A percentile compares a stretch with the other conserved stretches of the same genome.
phyloP scores from a whole-genome alignment of 129 eudicot genomes.

The Rutidosis leptorrhynchoides region DNA sequence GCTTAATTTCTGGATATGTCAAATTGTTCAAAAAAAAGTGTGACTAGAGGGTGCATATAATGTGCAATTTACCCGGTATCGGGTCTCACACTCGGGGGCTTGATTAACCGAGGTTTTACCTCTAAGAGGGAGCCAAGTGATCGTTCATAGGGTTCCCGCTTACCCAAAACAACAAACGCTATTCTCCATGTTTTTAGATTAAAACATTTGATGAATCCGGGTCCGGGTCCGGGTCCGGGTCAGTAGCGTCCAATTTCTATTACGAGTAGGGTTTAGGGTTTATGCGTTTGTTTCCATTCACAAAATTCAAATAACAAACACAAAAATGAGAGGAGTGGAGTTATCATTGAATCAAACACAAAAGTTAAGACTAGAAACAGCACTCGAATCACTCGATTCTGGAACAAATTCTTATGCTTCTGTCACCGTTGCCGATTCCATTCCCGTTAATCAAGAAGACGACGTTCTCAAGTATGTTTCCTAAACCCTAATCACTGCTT shows the following conservation, averaged over 20 bases:
- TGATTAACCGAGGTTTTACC: too few relatives aligned
- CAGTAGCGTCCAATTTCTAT: background rate
- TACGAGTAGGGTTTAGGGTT: slow-evolving; percentile 14
- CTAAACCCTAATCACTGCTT: background rate
- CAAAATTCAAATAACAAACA: background rate
- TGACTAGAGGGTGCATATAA: too few relatives aligned
- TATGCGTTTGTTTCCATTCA: too few relatives aligned
- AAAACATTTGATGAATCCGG: too few relatives aligned
- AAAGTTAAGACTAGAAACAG: slow-evolving; percentile 60
- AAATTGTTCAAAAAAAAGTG: too few relatives aligned
- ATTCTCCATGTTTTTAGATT: too few relatives aligned
- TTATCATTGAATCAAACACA: slow-evolving; percentile 70
- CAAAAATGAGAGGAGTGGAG: slow-evolving; percentile 66
- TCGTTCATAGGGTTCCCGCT: too few relatives aligned
- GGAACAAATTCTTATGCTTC: slow-evolving; percentile 58
- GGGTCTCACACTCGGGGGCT: too few relatives aligned
- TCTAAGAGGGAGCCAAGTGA: too few relatives aligned
- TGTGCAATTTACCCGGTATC: too few relatives aligned
- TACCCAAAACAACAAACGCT: too few relatives aligned
- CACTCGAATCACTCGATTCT: slow-evolving; percentile 59
- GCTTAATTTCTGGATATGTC: too few relatives aligned
- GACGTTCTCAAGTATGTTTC: slow-evolving; percentile 71
- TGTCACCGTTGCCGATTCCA: slow-evolving; percentile 80
- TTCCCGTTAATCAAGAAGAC: slow-evolving; percentile 78
- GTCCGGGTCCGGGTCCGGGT: background rate